Conservation (phyloP, 2,329 filamentous ascomycete species). For the Fusarium piperis region DNA sequence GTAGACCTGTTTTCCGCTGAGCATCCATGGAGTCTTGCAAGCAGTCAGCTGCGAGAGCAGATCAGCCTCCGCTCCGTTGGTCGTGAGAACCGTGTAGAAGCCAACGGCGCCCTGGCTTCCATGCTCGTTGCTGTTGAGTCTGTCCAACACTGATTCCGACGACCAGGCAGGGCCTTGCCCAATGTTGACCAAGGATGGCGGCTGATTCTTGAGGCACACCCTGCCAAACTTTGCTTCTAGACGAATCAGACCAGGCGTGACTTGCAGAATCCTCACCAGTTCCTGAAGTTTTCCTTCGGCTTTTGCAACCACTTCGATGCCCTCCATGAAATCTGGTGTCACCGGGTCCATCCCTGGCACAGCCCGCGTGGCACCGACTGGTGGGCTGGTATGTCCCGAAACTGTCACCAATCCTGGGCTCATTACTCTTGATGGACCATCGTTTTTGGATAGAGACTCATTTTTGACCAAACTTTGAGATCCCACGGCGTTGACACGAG, state of each 20-base stretch:
- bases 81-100: conserved; percentile 44
- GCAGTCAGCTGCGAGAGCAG: conserved; percentile 20
- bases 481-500: too few relatives aligned
- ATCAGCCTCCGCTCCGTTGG: conserved; percentile 40
- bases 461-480: not conserved
- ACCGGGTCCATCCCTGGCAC: conserved; percentile 22
- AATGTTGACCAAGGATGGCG: conserved; percentile 28
- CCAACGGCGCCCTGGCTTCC: conserved; percentile 15
- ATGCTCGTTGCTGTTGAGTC: conserved; percentile 10
- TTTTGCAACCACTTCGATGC: conserved; percentile 13
- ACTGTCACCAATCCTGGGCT: not conserved
- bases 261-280: conserved; percentile 31
- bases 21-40: conserved; percentile 32
- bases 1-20: conserved; percentile 25
- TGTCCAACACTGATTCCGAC: conserved; percentile 2
- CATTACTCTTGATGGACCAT: not conserved
- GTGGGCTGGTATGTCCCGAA: not conserved
- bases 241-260: conserved; percentile 38
- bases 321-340: not conserved
- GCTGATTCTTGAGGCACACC: conserved; percentile 39
- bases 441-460: not conserved
- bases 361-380: not conserved
- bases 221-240: conserved; percentile 44
- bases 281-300: conserved; percentile 17
- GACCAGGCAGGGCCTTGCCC: conserved; percentile 32